Conservation (phyloP, 192 early-diverging fungal species). For the Coemansia sp. region DNA sequence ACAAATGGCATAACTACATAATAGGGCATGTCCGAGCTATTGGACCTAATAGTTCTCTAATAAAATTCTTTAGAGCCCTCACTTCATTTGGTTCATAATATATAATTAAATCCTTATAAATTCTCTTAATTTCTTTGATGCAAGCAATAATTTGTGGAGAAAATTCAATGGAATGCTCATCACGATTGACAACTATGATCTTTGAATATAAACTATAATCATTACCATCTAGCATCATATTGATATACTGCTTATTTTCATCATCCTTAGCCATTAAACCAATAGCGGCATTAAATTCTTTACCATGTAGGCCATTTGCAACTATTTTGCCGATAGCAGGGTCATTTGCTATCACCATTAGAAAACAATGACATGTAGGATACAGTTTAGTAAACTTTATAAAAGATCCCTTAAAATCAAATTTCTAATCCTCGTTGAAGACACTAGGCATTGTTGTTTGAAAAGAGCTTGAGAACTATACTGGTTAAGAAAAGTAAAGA, state of each 20-base stretch:
- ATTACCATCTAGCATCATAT: no score
- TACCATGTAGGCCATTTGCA: not conserved
- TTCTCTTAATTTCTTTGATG: no score
- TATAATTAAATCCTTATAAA: no score
- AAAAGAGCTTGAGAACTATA: no score
- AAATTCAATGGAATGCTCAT: no score
- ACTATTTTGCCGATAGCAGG: not conserved
- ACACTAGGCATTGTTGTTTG: not conserved
- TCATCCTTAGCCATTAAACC: not conserved
- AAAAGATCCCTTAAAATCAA: not conserved
- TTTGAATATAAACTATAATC: no score
- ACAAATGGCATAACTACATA: not conserved
- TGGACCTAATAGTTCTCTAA: no score
- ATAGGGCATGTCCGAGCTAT: not conserved
- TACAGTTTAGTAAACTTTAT: not conserved
- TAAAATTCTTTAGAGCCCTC: no score
- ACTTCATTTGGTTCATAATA: not conserved
- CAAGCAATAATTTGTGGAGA: no score
- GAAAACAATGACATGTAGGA: not conserved
- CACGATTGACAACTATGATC: not conserved
- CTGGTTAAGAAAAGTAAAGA: no score
- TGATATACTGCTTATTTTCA: not conserved
- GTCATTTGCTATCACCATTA: not conserved
- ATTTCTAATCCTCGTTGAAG: not conserved
- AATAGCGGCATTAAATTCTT: not conserved